Evolutionary conservation across 306 rosid species (phyloP), one percentile per base, ranked within the genome.

Genomic region (Quillaja saponaria): DNA sequence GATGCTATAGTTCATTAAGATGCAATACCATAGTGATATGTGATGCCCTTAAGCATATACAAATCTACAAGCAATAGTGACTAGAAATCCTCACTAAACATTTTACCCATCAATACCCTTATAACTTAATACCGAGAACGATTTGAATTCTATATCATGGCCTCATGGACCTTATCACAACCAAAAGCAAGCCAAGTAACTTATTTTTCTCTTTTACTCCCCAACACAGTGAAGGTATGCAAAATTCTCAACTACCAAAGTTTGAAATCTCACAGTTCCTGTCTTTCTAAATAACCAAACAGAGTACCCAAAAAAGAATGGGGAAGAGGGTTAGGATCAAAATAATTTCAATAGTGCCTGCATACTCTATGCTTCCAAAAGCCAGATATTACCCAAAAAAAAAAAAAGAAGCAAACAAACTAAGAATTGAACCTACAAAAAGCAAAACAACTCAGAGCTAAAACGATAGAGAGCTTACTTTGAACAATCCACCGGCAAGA

Each of bases 401-500:
- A 33, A 37, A 51, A 7, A 19, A n/a, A 13, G 13, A 34, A n/a
- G n/a, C 5, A 16, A 8, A 33, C 10, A 51, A 67, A 38, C 6
- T 21, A 42, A 58, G 49, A 68, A 60, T 35, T 37, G 13, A 59
- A 66, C n/a, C n/a, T 25, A 25, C 3, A 25, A 25, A 4, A 25
- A 25, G 25, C 51, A 38, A 57, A 69, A 66, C 52, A 45, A 8
- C 15, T 34, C 5, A 25, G 25, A 39, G 41, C 20, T 16, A 49
- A 48, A 61, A 34, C 17, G 4, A 61, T 19, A 18, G 40, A 34
- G 48, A 70, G 55, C 86, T 76, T 81, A 92, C 98, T 71, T 73
- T 82, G 68, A 72, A 72, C 59, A 82, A 70, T 42, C 85, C 84
- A 47, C 73, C 46, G 6, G 85, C 77, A 48, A 78, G 63, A 48